Base-by-base conservation (phyloP, 441 rosid species). In the Rhodomyrtus psidioides region DNA sequence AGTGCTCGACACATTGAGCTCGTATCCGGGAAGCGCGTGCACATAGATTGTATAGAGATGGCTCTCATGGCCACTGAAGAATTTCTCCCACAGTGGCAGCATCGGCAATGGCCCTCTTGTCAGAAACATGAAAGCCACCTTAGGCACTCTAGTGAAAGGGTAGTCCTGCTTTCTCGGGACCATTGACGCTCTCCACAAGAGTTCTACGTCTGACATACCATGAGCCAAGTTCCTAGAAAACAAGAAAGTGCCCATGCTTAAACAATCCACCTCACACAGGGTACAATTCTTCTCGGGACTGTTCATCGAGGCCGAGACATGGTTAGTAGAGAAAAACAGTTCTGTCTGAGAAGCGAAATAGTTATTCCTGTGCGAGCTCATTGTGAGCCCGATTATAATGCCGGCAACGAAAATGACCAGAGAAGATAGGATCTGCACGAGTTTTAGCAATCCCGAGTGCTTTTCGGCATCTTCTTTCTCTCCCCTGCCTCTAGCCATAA, bases 31-130 rank as follows among this genome's bases (percentile, higher is more conserved):
- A 54, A 90, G 93, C 0, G 97, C 91, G 75, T 98, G 99, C 56
- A 96, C 90, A 85, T 98, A 98, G 57, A 98, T 88, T 6, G 94
- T 89, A 85, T 92, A 92, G 76, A 88, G 91, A 86, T 55, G 75
- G 17, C 89, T 90, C 9, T 90, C 92, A 56, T 95, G 96, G 21
- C 96, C 97, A 49, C 83, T 91, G 4, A 98, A 95, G 86, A 98
- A 98, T 90, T 91, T 96, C 92, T 96, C 99, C 99, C 99, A 98
- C 28, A 98, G 62, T 21, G 98, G 98, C 90, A 93, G 87, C 92
- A 97, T 70, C 6, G 97, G 98, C 89, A 94, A 89, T 7, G 98
- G 97, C 15, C 99, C 98, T 89, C 97, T 91, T 8, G 96, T 97
- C 85, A 96, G 88, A 81, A 97, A 97, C 99, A 98, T 92, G 87